phyloP scores from a whole-genome alignment of 176 grass and related monocot species.

The Luzula sylvatica region DNA sequence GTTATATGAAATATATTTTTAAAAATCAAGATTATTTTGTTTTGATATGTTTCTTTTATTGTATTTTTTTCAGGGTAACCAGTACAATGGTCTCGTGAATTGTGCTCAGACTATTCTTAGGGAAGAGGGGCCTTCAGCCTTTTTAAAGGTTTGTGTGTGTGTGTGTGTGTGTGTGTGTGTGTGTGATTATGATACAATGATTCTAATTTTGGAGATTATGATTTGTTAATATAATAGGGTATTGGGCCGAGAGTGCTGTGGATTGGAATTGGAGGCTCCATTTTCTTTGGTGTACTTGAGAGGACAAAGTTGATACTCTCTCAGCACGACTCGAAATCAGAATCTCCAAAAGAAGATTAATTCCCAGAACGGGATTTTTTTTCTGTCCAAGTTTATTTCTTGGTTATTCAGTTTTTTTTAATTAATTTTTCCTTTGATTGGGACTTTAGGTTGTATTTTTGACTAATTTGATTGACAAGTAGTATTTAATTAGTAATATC shows the following conservation, averaged over 20 bases:
- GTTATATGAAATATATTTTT: not conserved
- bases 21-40: not conserved
- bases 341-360: slow-evolving; percentile 16
- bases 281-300: slow-evolving; percentile 90
- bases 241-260: slow-evolving; percentile 79
- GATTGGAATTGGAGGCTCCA: slow-evolving; percentile 91
- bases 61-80: slow-evolving; percentile 49
- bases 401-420: not conserved
- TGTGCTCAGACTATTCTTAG: slow-evolving; percentile 74
- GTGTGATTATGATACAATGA: not conserved
- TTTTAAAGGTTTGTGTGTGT: slow-evolving; percentile 53
- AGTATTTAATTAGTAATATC: too few relatives aligned
- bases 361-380: not conserved
- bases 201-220: not conserved
- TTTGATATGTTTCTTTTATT: not conserved
- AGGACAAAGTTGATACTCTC: slow-evolving; percentile 52
- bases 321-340: slow-evolving; percentile 2
- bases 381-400: not conserved
- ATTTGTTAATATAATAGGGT: slow-evolving; percentile 34
- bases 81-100: slow-evolving; percentile 54
- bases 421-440: too few relatives aligned
- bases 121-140: slow-evolving; percentile 69
- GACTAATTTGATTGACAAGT: too few relatives aligned
- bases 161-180: slow-evolving; percentile 34
- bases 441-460: too few relatives aligned